Percentiles rank a stretch among this genome's conserved stretches.
Conservation (phyloP, 257 asterid genomes). For the Nicotiana undulata region DNA sequence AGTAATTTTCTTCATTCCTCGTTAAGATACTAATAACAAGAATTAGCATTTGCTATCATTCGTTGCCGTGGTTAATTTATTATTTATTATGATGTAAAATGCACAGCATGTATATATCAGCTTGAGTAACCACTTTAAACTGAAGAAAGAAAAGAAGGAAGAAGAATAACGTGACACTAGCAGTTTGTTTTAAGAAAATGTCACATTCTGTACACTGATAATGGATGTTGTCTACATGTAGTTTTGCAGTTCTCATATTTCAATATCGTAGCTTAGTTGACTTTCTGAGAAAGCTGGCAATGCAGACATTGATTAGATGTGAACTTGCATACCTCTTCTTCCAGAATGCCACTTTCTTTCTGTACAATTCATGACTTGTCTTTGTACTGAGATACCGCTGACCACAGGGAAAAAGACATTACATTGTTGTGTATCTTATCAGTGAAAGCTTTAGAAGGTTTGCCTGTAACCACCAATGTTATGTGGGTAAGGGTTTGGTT, state of each 20-base stretch:
- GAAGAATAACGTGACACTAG: background rate
- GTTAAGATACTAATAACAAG: background rate
- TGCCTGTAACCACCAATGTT: constrained; percentile 42
- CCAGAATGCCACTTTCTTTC: background rate
- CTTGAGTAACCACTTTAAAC: background rate
- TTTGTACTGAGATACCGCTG: background rate
- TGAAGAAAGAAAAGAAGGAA: background rate
- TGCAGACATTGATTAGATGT: background rate
- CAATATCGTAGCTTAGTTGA: background rate
- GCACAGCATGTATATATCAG: background rate
- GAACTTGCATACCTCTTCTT: constrained; percentile 1
- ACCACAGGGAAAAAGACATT: background rate
- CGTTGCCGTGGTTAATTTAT: background rate
- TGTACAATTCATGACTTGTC: background rate
- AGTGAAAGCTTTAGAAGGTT: constrained; percentile 20
- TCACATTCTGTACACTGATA: constrained; percentile 3
- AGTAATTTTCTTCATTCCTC: background rate
- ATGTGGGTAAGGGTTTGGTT: constrained; percentile 31
- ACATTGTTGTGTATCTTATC: background rate
- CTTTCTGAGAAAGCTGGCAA: background rate
- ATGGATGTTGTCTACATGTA: background rate
- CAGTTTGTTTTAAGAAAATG: background rate
- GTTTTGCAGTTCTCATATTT: background rate
- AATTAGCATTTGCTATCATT: background rate
- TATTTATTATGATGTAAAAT: background rate